A percentile compares a stretch with the other conserved stretches of the same genome.
These are phyloP conservation scores for Neophaeococcomyces mojaviensis DNA, from an alignment of 2,329 filamentous ascomycete genomes.

Conservation along the genomic window DNA sequence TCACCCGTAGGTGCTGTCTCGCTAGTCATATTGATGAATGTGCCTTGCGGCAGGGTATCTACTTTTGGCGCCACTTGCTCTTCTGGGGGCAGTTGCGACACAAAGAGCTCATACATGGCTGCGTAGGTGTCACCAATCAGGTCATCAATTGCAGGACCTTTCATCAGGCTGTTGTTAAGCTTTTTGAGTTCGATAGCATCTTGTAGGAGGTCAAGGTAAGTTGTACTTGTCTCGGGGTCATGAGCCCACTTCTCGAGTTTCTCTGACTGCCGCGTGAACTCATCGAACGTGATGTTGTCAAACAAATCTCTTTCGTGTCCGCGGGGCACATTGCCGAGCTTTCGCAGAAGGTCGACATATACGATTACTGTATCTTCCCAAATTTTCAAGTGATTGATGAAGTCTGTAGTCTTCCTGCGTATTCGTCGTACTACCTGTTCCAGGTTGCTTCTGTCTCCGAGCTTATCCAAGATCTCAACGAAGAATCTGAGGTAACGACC, in stretches of 20 bases:
- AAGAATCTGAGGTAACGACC: slow-evolving; percentile 80
- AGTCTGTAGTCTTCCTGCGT: slow-evolving; percentile 72
- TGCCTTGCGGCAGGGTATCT: slow-evolving; percentile 16
- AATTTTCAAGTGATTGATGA: slow-evolving; percentile 54
- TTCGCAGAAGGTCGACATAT: slow-evolving; percentile 54
- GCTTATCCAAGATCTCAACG: slow-evolving; percentile 62
- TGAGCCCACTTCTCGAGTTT: slow-evolving; percentile 54
- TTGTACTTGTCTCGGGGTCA: slow-evolving; percentile 38
- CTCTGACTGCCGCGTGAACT: slow-evolving; percentile 53
- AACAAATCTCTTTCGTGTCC: slow-evolving; percentile 60
- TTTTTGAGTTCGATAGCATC: slow-evolving; percentile 65
- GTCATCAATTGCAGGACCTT: slow-evolving; percentile 78
- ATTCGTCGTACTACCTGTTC: slow-evolving; percentile 73
- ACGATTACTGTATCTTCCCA: slow-evolving; percentile 55
- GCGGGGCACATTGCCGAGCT: slow-evolving; percentile 49
- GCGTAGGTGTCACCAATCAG: slow-evolving; percentile 88
- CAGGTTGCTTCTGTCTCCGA: slow-evolving; percentile 66
- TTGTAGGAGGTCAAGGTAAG: slow-evolving; percentile 54
- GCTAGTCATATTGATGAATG: slow-evolving; percentile 28
- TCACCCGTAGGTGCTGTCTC: slow-evolving; percentile 33
- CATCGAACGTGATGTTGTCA: slow-evolving; percentile 56
- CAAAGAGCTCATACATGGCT: slow-evolving; percentile 62
- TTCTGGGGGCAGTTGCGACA: slow-evolving; percentile 32
- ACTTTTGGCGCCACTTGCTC: slow-evolving; percentile 12
- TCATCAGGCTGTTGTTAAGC: slow-evolving; percentile 82